A percentile compares a stretch with the other conserved stretches of the same genome.
Conservation (phyloP, 768 basidiomycete species). For the Chlorophyllum brunneum region DNA sequence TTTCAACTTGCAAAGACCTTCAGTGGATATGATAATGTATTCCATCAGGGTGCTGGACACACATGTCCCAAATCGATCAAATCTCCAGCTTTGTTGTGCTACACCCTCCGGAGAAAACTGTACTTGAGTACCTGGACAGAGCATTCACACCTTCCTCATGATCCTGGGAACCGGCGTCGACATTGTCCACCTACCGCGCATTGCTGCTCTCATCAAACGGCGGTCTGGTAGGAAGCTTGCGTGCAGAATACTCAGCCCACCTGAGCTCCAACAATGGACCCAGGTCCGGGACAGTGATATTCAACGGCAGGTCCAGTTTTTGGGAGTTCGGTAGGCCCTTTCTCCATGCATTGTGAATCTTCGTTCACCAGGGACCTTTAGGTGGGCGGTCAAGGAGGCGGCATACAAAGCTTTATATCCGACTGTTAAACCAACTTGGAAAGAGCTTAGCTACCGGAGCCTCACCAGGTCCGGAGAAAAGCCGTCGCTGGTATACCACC, state of each 20-base stretch:
- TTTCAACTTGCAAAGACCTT: constrained; percentile 10
- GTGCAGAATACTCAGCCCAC: constrained; percentile 57
- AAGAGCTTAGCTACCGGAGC: constrained; percentile 56
- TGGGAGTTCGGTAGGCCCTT: constrained; percentile 63
- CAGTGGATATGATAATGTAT: background rate
- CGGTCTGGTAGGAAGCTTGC: constrained; percentile 46
- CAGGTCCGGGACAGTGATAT: constrained; percentile 22
- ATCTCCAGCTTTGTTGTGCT: constrained; percentile 6
- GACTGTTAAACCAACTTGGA: constrained; percentile 59
- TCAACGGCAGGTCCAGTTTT: constrained; percentile 38
- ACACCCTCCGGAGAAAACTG: constrained; percentile 3
- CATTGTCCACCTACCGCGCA: constrained; percentile 64
- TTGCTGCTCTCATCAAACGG: constrained; percentile 49
- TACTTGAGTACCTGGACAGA: no score
- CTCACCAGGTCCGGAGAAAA: constrained; percentile 26
- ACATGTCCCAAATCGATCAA: background rate
- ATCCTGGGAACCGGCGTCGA: constrained; percentile 79
- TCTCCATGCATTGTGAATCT: background rate
- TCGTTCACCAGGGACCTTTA: constrained; percentile 21
- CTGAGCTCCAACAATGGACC: constrained; percentile 39
- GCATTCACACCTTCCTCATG: constrained; percentile 33
- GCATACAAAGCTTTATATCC: constrained; percentile 85
- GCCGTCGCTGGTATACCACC: constrained; percentile 41
- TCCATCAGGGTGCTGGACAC: background rate
- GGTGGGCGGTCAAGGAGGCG: constrained; percentile 85